phyloP scores from a whole-genome alignment of 345 rosid genomes.

The Conringia planisiliqua region DNA sequence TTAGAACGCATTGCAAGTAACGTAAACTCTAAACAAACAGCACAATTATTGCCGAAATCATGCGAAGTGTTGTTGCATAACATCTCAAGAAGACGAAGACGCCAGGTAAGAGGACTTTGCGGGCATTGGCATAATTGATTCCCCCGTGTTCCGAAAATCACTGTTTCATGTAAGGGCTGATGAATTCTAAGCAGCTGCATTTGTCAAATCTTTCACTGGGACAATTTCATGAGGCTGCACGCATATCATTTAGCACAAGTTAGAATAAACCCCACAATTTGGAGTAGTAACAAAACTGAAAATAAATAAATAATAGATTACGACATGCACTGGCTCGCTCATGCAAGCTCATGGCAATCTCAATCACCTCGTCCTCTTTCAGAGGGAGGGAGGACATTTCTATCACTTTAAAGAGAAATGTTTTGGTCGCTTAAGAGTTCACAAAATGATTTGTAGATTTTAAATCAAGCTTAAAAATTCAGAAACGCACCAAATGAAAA shows the following conservation, averaged over 20 bases:
- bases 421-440: not conserved
- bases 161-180: not conserved
- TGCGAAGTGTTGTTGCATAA: not conserved
- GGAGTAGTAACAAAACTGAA: not conserved
- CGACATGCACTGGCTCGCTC: not conserved
- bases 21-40: not conserved
- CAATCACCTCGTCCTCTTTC: not conserved
- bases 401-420: not conserved
- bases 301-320: not conserved
- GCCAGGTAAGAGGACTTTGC: not conserved
- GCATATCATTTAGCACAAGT: conserved; percentile 3
- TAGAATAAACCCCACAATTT: conserved; percentile 16
- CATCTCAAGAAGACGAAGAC: not conserved
- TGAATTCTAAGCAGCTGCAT: conserved; percentile 21
- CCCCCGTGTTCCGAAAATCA: not conserved
- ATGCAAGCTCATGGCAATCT: not conserved
- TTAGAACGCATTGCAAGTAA: not conserved
- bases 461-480: not conserved
- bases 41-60: not conserved
- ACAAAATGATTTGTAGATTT: not conserved
- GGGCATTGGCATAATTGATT: not conserved
- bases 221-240: conserved; percentile 35
- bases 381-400: not conserved
- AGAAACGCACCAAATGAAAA: not conserved
- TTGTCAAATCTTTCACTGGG: conserved; percentile 33